These are phyloP conservation scores for Parachaetomium inaequale DNA, from an alignment of 495 filamentous ascomycete genomes.

Conservation along the genomic window DNA sequence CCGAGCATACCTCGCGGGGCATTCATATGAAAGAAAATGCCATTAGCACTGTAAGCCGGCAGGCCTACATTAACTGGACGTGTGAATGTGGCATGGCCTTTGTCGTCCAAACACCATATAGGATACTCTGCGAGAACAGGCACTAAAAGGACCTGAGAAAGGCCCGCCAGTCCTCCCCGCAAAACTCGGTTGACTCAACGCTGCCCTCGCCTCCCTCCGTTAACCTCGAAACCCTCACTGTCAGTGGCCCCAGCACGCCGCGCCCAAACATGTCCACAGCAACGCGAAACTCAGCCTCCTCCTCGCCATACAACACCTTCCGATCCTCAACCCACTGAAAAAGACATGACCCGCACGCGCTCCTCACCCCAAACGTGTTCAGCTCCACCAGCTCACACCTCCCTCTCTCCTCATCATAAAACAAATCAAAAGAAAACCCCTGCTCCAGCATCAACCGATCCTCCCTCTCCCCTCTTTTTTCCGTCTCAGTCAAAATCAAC, in stretches of 20 bases:
- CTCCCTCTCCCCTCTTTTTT: not conserved
- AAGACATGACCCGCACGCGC: slow-evolving; percentile 30
- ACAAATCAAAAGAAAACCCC: slow-evolving; percentile 31
- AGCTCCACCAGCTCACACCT: slow-evolving; percentile 26
- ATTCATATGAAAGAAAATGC: not conserved
- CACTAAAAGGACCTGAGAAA: not conserved
- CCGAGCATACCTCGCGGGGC: not conserved
- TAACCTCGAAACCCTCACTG: not conserved
- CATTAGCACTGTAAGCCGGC: not conserved
- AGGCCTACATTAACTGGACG: not conserved
- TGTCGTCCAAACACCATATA: not conserved
- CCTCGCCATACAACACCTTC: slow-evolving; percentile 20
- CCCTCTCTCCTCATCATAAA: slow-evolving; percentile 25
- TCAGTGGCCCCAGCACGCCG: not conserved
- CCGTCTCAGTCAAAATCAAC: not conserved
- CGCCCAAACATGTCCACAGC: not conserved
- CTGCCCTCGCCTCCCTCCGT: not conserved
- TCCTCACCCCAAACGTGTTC: slow-evolving; percentile 28
- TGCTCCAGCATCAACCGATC: slow-evolving; percentile 24
- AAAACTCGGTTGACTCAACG: not conserved
- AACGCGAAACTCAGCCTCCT: slow-evolving; percentile 17
- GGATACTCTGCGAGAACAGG: not conserved
- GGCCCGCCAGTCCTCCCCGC: not conserved
- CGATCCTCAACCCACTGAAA: slow-evolving; percentile 31
- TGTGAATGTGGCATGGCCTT: not conserved